Percentiles rank a stretch among this genome's conserved stretches.
phyloP scores from a whole-genome alignment of 2,329 filamentous ascomycete genomes.

The Ophiostoma ips region DNA sequence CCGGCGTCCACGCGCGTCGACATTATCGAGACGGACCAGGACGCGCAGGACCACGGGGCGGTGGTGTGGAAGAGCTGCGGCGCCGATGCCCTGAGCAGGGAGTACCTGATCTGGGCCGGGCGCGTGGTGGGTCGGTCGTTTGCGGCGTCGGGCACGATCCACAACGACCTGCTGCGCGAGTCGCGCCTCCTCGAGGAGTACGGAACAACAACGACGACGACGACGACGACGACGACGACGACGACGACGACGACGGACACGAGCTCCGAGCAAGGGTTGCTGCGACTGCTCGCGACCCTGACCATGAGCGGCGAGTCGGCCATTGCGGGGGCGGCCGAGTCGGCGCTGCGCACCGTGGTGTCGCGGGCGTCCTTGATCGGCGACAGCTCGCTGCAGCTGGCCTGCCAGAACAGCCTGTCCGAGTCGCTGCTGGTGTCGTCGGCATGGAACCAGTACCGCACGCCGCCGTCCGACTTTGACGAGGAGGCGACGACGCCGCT shows the following conservation, averaged over 20 bases:
- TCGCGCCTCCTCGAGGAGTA: conserved; percentile 32
- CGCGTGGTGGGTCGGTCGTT: conserved; percentile 74
- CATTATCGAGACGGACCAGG: conserved; percentile 52
- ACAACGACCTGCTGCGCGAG: conserved; percentile 45
- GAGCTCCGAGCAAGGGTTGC: conserved; percentile 48
- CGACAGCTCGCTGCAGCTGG: conserved; percentile 33
- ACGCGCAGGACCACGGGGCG: conserved; percentile 46
- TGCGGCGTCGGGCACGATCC: conserved; percentile 57
- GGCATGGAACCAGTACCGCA: conserved; percentile 40
- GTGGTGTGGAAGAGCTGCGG: conserved; percentile 67
- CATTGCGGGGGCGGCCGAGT: conserved; percentile 46
- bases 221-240: conserved; percentile 27
- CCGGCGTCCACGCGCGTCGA: conserved; percentile 46
- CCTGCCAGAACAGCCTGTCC: conserved; percentile 38
- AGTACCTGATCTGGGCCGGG: conserved; percentile 75
- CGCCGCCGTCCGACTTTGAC: conserved; percentile 38
- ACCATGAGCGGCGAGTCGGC: conserved; percentile 42
- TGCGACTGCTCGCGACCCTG: conserved; percentile 47
- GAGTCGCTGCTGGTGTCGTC: conserved; percentile 39
- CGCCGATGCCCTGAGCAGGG: conserved; percentile 44
- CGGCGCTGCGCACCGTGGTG: conserved; percentile 41
- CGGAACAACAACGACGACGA: conserved; percentile 24
- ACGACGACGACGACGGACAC: conserved; percentile 29
- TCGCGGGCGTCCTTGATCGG: conserved; percentile 35
- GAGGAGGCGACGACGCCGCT: conserved; percentile 4